Evolutionary conservation across 2,329 filamentous ascomycete genomes (phyloP).

Genomic region (Myriosclerotinia duriaeana): DNA sequence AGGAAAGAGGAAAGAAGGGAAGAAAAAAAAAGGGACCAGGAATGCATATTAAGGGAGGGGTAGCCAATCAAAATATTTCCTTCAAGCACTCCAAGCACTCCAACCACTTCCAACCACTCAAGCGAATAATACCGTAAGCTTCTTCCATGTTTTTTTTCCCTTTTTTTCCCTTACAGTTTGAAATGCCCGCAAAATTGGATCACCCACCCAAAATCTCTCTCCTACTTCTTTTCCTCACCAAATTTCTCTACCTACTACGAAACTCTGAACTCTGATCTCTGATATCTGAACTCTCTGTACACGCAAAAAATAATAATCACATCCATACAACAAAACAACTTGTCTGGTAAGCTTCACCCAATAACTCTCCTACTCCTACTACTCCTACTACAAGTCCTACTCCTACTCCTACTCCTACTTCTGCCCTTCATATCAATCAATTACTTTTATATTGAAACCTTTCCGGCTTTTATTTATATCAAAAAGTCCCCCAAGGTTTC

Average conservation of each 20-base stretch:
- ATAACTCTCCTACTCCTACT: not conserved
- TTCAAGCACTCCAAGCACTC: too few species aligned
- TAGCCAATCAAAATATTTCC: too few species aligned
- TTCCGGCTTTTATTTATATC: not conserved
- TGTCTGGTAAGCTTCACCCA: slow-evolving; percentile 11
- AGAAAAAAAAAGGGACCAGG: too few species aligned
- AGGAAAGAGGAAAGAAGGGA: too few species aligned
- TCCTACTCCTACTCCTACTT: not conserved
- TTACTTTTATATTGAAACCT: not conserved
- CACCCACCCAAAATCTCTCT: slow-evolving; percentile 18
- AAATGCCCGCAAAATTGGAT: slow-evolving; percentile 17
- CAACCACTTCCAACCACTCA: not conserved
- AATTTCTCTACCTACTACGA: slow-evolving; percentile 15
- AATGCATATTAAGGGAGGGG: too few species aligned
- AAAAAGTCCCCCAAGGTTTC: slow-evolving; percentile 6
- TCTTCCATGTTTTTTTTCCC: slow-evolving; percentile 1
- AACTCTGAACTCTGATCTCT: too few species aligned
- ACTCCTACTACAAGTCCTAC: too few species aligned
- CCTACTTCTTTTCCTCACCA: slow-evolving; percentile 21
- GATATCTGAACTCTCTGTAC: too few species aligned
- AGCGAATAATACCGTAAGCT: not conserved
- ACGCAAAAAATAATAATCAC: slow-evolving; percentile 19
- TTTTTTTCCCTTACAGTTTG: slow-evolving; percentile 18
- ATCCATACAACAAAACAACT: slow-evolving; percentile 8
- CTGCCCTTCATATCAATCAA: not conserved